Evolutionary conservation across 1,284 basidiomycete species (phyloP).

Genomic region (Quambalaria eucalypti): DNA sequence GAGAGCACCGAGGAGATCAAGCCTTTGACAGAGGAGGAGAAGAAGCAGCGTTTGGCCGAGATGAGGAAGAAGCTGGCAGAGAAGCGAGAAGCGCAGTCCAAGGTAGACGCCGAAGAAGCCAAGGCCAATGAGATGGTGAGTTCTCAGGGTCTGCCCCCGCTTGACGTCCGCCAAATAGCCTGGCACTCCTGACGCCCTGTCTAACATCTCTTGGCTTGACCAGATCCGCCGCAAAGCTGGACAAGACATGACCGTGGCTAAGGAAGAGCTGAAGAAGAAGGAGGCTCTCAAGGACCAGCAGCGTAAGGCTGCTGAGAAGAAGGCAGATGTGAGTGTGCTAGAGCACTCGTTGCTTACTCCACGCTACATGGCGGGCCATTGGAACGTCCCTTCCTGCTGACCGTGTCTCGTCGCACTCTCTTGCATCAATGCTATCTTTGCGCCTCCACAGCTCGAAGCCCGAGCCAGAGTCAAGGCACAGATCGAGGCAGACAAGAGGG

Average conservation of each 20-base stretch:
- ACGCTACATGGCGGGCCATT: neutral
- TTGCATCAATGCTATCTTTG: too few relatives aligned
- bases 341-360: too few relatives aligned
- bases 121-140: conserved; percentile 35
- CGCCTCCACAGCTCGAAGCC: conserved; percentile 19
- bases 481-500: conserved; percentile 44
- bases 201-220: neutral
- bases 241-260: conserved; percentile 28
- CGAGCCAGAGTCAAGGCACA: conserved; percentile 40
- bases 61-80: conserved; percentile 36
- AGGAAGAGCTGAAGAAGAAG: conserved; percentile 42
- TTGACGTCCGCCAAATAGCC: neutral
- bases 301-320: conserved; percentile 35
- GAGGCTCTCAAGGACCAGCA: conserved; percentile 42
- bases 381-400: neutral
- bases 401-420: neutral
- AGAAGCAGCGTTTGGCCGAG: conserved; percentile 69
- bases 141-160: neutral
- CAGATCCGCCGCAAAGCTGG: conserved; percentile 44
- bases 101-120: conserved; percentile 29
- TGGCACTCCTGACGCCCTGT: neutral
- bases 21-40: conserved; percentile 91
- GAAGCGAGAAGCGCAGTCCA: conserved; percentile 36
- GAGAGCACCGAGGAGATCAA: conserved; percentile 92
- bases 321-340: conserved; percentile 23